phyloP scores from a whole-genome alignment of 257 asterid species.

The Solanum bulbocastanum region DNA sequence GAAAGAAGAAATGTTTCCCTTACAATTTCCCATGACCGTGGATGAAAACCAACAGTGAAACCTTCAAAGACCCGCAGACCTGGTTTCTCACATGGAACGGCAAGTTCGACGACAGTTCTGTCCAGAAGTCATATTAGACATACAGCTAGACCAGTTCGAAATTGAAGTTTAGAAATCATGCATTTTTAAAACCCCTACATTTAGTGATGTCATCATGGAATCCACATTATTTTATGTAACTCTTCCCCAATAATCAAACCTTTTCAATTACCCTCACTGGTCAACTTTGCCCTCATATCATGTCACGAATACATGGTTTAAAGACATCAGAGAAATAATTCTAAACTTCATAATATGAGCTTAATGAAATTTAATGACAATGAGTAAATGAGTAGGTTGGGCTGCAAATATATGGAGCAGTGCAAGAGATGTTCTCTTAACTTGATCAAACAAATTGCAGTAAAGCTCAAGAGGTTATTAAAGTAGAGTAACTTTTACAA shows the following conservation, averaged over 20 bases:
- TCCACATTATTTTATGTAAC: not conserved
- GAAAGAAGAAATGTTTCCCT: conserved; percentile 7
- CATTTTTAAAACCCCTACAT: not conserved
- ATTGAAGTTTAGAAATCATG: not conserved
- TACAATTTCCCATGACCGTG: conserved; percentile 92
- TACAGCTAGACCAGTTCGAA: not conserved
- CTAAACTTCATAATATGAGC: not conserved
- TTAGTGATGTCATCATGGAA: not conserved
- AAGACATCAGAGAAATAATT: not conserved
- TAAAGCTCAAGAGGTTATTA: not conserved
- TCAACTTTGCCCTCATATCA: not conserved
- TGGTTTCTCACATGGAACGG: conserved; percentile 76
- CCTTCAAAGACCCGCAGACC: conserved; percentile 87
- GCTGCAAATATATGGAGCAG: not conserved
- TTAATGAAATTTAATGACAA: not conserved
- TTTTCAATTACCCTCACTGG: not conserved
- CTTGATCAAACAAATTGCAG: not conserved
- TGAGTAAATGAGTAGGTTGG: not conserved
- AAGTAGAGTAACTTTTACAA: not conserved
- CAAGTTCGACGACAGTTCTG: conserved; percentile 78
- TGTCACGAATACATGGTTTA: not conserved
- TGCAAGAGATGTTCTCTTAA: not conserved
- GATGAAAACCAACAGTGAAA: conserved; percentile 92
- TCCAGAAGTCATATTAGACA: conserved; percentile 10
- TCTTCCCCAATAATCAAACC: not conserved